Conservation (phyloP, 2,329 filamentous ascomycete species). For the Sclerotinia minor region DNA sequence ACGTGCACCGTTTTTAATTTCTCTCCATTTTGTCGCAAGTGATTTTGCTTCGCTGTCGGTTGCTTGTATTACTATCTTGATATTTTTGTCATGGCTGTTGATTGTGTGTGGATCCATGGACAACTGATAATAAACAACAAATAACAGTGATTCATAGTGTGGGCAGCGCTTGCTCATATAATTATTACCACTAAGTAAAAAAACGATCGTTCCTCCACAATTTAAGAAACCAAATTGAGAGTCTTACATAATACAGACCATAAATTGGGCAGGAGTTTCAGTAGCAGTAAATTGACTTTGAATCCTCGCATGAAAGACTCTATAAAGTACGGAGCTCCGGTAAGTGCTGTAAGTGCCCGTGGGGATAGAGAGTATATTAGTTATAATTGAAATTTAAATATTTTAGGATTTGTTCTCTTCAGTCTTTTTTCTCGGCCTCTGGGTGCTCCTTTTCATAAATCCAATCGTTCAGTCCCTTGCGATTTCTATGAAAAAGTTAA, state of each 20-base stretch:
- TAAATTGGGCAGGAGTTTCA: background rate
- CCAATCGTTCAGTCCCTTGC: conserved; percentile 91
- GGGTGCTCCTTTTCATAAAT: conserved; percentile 81
- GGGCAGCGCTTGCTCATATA: background rate
- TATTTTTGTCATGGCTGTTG: background rate
- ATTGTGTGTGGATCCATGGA: background rate
- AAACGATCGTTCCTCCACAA: too few relatives aligned
- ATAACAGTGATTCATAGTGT: background rate
- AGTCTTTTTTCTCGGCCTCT: conserved; percentile 43
- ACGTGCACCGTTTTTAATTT: background rate
- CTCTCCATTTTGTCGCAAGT: background rate
- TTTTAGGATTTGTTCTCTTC: conserved; percentile 13
- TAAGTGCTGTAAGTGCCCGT: too few relatives aligned
- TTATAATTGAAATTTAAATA: background rate
- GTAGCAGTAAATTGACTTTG: background rate
- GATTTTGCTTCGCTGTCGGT: background rate
- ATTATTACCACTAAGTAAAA: background rate
- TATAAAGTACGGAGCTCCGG: background rate
- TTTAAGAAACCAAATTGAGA: too few relatives aligned
- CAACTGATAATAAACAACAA: background rate
- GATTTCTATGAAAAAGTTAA: conserved; percentile 57
- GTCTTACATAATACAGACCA: background rate
- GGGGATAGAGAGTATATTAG: background rate
- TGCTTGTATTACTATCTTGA: background rate
- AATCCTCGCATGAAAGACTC: background rate